Evolutionary conservation across 768 basidiomycete species (phyloP), one percentile per base, ranked within the genome.

Genomic region (Leucocoprinus birnbaumii): DNA sequence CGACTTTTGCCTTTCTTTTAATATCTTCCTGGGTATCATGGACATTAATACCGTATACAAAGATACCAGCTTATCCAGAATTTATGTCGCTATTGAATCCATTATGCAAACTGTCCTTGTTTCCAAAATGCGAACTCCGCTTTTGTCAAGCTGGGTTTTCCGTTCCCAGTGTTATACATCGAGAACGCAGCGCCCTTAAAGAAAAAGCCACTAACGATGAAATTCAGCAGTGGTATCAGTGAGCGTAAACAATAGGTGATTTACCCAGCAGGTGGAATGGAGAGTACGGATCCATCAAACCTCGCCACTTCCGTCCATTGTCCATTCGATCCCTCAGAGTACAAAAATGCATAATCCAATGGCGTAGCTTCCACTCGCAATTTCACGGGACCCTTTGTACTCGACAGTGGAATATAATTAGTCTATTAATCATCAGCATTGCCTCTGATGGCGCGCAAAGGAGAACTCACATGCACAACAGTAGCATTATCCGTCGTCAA

Each of bases 61-160:
- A 5, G 31, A 31, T 31, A 31, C 5, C 31, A 31, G 6, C 27
- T 25, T 25, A 38, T 38, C 13, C n/a, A 4, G 8, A 38, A 38
- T 11, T 38, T 3, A n/a, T n/a, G n/a, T n/a, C n/a, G n/a, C n/a
- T 16, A 38, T 38, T 7, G 38, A 38, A 6, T 11, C 38, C 13
- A 11, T 19, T 31, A 48, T 34, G 18, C 48, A 10, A 55, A 55
- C 18, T 48, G 47, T 7, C 54, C 54, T 61, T 75, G 73, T 38
- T 69, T 66, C 70, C 72, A 72, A 51, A 72, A 73, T 37, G 59
- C 63, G 49, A 75, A 74, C 53, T 72, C 69, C 0, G 73, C 73
- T 8, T 65, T 68, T 6, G 60, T 58, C 18, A 73, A 60, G 43
- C 64, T 72, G 0, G 73, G 72, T 53, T 64, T 70, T 9, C 71